Evolutionary conservation across 371 early-diverging fungal species (phyloP), one percentile per base, ranked within the genome.

Genomic region (Fennellomyces sp.): DNA sequence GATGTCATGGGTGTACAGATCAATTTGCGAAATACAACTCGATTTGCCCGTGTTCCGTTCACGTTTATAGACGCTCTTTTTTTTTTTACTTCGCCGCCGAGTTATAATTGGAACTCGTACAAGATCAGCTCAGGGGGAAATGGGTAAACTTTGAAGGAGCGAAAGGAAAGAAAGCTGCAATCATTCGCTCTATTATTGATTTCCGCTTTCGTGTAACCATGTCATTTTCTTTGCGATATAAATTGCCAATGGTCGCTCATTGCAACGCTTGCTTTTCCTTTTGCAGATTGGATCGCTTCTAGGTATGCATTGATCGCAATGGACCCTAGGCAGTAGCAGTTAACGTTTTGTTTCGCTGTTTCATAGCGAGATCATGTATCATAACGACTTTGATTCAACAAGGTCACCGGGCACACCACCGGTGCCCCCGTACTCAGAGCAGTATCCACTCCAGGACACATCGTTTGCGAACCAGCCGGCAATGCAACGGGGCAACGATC

Each of bases 401-500:
- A 53, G 52, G 52, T 29, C 21, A 21, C 29, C 33, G 33, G 35
- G 52, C 28, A 54, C 45, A 31, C 33, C 59, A 19, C 63, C 65
- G 13, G 52, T 59, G 41, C 65, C 65, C n/a, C 49, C 53, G 17
- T 64, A 64, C 35, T 29, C 55, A 12, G 65, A 64, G 48, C 65
- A 64, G 13, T 64, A 64, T 33, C 65, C 65, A 31, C 56, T 64
- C 13, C 65, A 64, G 19, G 55, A 64, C 19, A 64, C 65, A 13
- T 54, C 59, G 13, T 64, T 64, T 41, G 39, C 54, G 1, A 29
- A 58, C 12, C 50, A 58, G 30, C 65, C 65, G 7, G 30, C 45
- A 12, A 64, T 64, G 65, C 41, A 59, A 30, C 53, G 65, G 13
- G 65, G 65, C 13, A 21, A 64, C 33, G 51, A 64, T 38, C 55